Conservation (phyloP, 2,329 filamentous ascomycete genomes). For the Lachnellula arida region DNA sequence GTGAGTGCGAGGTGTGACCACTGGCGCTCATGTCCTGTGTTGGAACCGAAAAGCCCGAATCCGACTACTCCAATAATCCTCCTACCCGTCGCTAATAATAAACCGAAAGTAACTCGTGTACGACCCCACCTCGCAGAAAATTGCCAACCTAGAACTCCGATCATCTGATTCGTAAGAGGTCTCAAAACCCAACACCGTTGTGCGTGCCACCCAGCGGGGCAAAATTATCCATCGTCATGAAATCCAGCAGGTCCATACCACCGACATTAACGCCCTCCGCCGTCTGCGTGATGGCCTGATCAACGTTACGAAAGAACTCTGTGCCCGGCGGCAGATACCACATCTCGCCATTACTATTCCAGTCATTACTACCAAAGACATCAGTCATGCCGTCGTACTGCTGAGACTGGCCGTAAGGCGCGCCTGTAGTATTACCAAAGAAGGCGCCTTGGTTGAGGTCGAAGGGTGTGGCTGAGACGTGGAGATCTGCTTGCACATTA, state of each 20-base stretch:
- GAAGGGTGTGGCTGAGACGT: conserved; percentile 59
- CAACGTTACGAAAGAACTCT: conserved; percentile 61
- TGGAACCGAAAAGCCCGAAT: too few species aligned
- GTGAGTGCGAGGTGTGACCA: too few species aligned
- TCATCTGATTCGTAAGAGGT: too few species aligned
- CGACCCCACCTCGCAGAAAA: too few species aligned
- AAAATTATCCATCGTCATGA: conserved; percentile 57
- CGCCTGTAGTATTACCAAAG: conserved; percentile 40
- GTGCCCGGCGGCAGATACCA: conserved; percentile 63
- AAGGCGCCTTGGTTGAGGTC: conserved; percentile 52
- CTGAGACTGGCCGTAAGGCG: conserved; percentile 28
- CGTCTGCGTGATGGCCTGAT: conserved; percentile 59
- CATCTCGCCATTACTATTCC: conserved; percentile 44
- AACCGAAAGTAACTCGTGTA: too few species aligned
- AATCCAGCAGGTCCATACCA: conserved; percentile 62
- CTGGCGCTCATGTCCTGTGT: too few species aligned
- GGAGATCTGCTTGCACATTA: conserved; percentile 19
- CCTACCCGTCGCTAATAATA: too few species aligned
- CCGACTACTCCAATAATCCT: too few species aligned
- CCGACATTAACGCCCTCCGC: conserved; percentile 64
- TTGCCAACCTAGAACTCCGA: too few species aligned
- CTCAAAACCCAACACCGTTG: conserved; percentile 2
- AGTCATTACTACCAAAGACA: conserved; percentile 24
- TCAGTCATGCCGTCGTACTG: conserved; percentile 20
- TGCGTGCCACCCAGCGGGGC: conserved; percentile 6